Evolutionary conservation across 805 yeast genomes (phyloP).

Genomic region (Zygoascus bituminiphila): DNA sequence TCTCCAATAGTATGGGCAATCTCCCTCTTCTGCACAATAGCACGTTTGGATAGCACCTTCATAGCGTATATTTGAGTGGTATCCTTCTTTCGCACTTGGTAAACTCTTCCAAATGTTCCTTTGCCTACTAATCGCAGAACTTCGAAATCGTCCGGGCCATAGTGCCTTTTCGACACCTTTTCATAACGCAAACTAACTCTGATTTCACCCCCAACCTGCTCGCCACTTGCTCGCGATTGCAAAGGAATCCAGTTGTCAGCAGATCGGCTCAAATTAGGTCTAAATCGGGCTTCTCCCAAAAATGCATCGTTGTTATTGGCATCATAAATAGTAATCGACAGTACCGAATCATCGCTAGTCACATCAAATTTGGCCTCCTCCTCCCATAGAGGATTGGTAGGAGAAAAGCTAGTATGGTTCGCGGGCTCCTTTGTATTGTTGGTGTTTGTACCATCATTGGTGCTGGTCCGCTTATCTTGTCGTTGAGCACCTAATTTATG

Average conservation of each 20-base stretch:
- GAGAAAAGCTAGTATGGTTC: background rate
- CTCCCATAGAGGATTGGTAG: slow-evolving; percentile 71
- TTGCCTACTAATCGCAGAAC: slow-evolving; percentile 84
- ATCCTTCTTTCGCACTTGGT: slow-evolving; percentile 87
- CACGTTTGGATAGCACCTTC: slow-evolving; percentile 92
- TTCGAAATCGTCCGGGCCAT: slow-evolving; percentile 90
- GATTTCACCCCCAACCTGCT: slow-evolving; percentile 68
- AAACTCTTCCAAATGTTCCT: slow-evolving; percentile 97
- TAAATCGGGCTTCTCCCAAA: slow-evolving; percentile 72
- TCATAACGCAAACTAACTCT: slow-evolving; percentile 68
- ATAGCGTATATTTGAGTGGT: slow-evolving; percentile 90
- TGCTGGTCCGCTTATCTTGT: background rate
- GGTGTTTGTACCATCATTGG: slow-evolving; percentile 7
- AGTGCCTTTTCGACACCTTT: slow-evolving; percentile 56
- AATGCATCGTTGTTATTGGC: slow-evolving; percentile 73
- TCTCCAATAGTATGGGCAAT: slow-evolving; percentile 98
- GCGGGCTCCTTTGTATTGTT: background rate
- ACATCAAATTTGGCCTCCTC: slow-evolving; percentile 92
- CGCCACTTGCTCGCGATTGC: slow-evolving; percentile 66
- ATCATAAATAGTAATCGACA: slow-evolving; percentile 89
- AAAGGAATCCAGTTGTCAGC: slow-evolving; percentile 68
- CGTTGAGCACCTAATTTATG: slow-evolving; percentile 8
- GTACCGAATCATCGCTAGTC: slow-evolving; percentile 59
- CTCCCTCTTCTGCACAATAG: slow-evolving; percentile 93
- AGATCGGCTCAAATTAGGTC: slow-evolving; percentile 40